phyloP scores from a whole-genome alignment of 139 green algal genomes.

The Chlamydomonas eustigma region DNA sequence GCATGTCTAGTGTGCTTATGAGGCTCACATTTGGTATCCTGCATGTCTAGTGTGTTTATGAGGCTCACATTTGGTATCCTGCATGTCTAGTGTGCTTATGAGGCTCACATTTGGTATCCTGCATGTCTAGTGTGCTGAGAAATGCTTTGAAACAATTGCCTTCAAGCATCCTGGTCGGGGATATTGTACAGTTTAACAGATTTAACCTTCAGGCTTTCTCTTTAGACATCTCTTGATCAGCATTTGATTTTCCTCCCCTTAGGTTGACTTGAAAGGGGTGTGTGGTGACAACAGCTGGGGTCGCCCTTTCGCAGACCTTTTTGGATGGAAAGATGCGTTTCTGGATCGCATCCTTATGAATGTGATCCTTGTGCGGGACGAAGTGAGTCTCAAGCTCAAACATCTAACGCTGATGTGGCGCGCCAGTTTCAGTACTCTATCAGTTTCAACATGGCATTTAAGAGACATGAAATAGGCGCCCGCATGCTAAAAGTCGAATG shows the following conservation, averaged over 20 bases:
- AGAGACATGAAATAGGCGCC: too few species aligned
- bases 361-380: slow-evolving; percentile 40
- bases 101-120: neutral
- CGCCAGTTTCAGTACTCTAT: too few species aligned
- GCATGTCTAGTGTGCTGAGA: neutral
- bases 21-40: too few species aligned
- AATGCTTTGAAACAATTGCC: neutral
- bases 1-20: neutral
- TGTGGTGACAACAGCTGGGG: neutral
- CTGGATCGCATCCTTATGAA: slow-evolving; percentile 54
- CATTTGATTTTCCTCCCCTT: neutral
- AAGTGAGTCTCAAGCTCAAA: too few species aligned
- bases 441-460: too few species aligned
- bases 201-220: neutral
- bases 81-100: neutral
- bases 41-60: neutral
- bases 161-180: neutral
- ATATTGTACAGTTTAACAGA: neutral
- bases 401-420: too few species aligned
- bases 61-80: neutral
- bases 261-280: slow-evolving; percentile 4
- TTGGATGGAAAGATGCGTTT: slow-evolving; percentile 48
- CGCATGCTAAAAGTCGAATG: too few species aligned
- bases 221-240: neutral
- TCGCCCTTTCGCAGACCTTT: neutral